These are phyloP conservation scores for Talaromyces sp. DNA, from an alignment of 2,329 filamentous ascomycete species.

Conservation along the genomic window DNA sequence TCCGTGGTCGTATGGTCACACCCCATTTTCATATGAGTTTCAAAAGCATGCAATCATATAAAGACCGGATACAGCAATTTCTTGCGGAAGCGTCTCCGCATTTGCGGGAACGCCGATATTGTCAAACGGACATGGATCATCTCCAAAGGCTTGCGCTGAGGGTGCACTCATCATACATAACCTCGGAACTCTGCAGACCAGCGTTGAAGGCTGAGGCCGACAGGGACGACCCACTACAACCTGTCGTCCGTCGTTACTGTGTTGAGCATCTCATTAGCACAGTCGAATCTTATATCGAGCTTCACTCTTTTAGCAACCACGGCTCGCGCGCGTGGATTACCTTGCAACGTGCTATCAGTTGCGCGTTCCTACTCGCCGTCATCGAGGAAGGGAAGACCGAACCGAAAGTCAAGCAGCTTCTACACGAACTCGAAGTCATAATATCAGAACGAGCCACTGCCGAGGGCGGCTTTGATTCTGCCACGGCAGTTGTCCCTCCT, in stretches of 20 bases:
- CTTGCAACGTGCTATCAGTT: slow-evolving; percentile 47
- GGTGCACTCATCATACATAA: slow-evolving; percentile 60
- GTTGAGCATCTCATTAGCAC: slow-evolving; percentile 54
- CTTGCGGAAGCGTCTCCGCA: slow-evolving; percentile 57
- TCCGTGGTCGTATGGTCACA: slow-evolving; percentile 54
- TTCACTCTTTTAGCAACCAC: slow-evolving; percentile 44
- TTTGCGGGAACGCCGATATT: slow-evolving; percentile 51
- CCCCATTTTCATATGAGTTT: slow-evolving; percentile 53
- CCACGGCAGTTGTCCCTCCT: slow-evolving; percentile 21
- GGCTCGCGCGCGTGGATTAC: slow-evolving; percentile 47
- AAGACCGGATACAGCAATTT: slow-evolving; percentile 55
- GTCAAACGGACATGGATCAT: slow-evolving; percentile 46
- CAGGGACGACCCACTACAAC: slow-evolving; percentile 37
- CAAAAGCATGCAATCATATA: slow-evolving; percentile 54
- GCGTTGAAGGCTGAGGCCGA: slow-evolving; percentile 54
- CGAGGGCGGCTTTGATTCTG: slow-evolving; percentile 31
- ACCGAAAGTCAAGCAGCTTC: slow-evolving; percentile 36
- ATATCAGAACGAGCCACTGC: slow-evolving; percentile 41
- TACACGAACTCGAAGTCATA: slow-evolving; percentile 43
- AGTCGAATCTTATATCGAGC: slow-evolving; percentile 59
- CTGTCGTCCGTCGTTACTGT: slow-evolving; percentile 51
- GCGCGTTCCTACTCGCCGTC: slow-evolving; percentile 46
- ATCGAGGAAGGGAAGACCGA: slow-evolving; percentile 44
- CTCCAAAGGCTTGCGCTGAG: slow-evolving; percentile 59
- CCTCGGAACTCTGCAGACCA: slow-evolving; percentile 59